Evolutionary conservation across 2,329 filamentous ascomycete species (phyloP).

Genomic region (Colletotrichum nymphaeae): DNA sequence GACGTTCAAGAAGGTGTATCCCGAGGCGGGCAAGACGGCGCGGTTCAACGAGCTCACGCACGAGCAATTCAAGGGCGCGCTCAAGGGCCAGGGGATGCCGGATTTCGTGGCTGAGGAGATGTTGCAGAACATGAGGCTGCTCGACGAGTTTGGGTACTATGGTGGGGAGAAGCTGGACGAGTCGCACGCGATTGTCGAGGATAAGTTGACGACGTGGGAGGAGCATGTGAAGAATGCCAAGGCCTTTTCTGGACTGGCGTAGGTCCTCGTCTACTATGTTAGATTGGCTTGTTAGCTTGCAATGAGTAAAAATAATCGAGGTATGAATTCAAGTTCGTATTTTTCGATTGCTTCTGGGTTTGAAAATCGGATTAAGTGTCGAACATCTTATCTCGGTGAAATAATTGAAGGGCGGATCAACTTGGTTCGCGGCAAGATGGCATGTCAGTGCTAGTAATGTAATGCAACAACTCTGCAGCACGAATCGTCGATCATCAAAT

Average conservation of each 20-base stretch:
- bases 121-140: constrained; percentile 54
- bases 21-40: constrained; percentile 48
- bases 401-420: neutral
- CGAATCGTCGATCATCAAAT: neutral
- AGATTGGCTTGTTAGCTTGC: neutral
- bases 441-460: neutral
- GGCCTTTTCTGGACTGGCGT: constrained; percentile 50
- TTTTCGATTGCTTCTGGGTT: neutral
- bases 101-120: constrained; percentile 48
- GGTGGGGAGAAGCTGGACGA: constrained; percentile 46
- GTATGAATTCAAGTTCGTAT: neutral
- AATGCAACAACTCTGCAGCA: neutral
- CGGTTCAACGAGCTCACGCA: constrained; percentile 44
- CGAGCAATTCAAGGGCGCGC: constrained; percentile 49
- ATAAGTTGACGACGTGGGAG: constrained; percentile 52
- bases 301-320: neutral
- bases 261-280: constrained; percentile 1
- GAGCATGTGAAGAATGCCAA: constrained; percentile 48
- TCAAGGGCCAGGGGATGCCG: constrained; percentile 39
- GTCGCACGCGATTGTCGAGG: constrained; percentile 46
- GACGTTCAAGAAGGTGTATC: constrained; percentile 44
- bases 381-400: neutral
- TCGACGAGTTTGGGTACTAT: constrained; percentile 56
- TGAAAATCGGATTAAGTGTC: neutral
- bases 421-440: neutral